Base-by-base conservation (phyloP, 2,329 filamentous ascomycete genomes). In the Xylaria sp. region DNA sequence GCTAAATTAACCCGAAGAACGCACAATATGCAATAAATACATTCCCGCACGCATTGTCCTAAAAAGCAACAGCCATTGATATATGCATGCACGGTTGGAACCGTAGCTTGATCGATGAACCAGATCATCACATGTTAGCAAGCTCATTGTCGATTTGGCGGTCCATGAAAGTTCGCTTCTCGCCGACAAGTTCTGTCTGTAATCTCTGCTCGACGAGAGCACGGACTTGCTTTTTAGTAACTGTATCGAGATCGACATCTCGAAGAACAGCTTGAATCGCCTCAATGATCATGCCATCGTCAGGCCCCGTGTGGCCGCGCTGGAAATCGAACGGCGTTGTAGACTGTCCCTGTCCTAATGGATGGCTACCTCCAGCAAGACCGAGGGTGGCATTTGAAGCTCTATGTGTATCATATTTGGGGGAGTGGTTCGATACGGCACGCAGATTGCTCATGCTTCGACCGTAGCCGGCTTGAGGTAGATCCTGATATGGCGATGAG, bases 191-290 rank as follows among this genome's bases (percentile, higher is more conserved):
- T 79, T 97, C 94, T 4, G 92, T 95, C 83, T 98, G 95, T 70
- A 99, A 82, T 75, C 94, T 89, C 83, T 98, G 94, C 83, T 99
- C 96, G 12, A 97, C 94, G 53, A 98, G 86, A 3, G 93, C 94
- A 59, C 93, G 88, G 65, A 96, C 91, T 82, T 98, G 95, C 84
- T 99, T 99, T 89, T 98, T 99, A 6, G 96, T 99, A 56, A 98
- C 93, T n/a, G 88, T 95, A 79, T 99, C 96, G 50, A 99, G 85
- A 79, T 99, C 95, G 0, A 98, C 94, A 76, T 98, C 95, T 17
- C 86, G 82, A 70, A 99, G 84, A 74, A 96, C 96, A 59, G 86
- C 84, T 76, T 93, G 92, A 70, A 98, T 95, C 1, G 93, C 92
- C 69, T 97, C 92, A 19, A 93, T 86, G 72, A 99, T 98, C 69